A percentile compares a stretch with the other conserved stretches of the same genome.
Conservation (phyloP, 2,329 filamentous ascomycete species). For the Hypoxylon sp. region DNA sequence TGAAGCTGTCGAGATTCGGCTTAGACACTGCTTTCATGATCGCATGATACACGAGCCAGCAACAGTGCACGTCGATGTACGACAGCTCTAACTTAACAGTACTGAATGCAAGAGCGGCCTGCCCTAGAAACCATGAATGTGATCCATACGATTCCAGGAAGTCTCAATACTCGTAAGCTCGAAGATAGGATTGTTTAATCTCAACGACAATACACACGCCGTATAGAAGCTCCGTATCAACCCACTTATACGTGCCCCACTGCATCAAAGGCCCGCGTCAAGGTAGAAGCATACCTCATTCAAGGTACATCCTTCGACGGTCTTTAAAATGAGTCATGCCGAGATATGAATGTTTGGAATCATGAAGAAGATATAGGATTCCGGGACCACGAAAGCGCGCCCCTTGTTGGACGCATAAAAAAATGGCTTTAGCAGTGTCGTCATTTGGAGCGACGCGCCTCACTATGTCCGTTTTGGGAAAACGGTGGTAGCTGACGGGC, state of each 20-base stretch:
- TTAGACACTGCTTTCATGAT: neutral
- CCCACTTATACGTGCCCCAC: neutral
- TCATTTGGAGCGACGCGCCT: neutral
- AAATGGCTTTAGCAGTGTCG: neutral
- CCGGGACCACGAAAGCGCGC: neutral
- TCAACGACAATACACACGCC: too few species aligned
- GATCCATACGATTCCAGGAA: neutral
- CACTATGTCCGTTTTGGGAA: constrained; percentile 7
- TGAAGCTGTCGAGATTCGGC: too few species aligned
- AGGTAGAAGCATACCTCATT: neutral
- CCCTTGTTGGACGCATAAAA: neutral
- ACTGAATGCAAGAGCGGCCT: neutral
- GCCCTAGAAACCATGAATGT: neutral
- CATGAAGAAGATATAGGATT: neutral
- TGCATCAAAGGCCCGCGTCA: neutral
- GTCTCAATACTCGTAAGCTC: neutral
- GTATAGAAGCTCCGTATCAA: too few species aligned
- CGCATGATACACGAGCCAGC: neutral
- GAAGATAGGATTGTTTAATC: neutral
- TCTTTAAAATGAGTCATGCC: neutral
- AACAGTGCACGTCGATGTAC: too few species aligned
- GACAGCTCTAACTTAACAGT: neutral
- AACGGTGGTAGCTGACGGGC: constrained; percentile 18
- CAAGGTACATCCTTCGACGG: neutral
- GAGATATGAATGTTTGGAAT: neutral